phyloP scores from a whole-genome alignment of 2,329 filamentous ascomycete genomes.

The Exserohilum rostratum region DNA sequence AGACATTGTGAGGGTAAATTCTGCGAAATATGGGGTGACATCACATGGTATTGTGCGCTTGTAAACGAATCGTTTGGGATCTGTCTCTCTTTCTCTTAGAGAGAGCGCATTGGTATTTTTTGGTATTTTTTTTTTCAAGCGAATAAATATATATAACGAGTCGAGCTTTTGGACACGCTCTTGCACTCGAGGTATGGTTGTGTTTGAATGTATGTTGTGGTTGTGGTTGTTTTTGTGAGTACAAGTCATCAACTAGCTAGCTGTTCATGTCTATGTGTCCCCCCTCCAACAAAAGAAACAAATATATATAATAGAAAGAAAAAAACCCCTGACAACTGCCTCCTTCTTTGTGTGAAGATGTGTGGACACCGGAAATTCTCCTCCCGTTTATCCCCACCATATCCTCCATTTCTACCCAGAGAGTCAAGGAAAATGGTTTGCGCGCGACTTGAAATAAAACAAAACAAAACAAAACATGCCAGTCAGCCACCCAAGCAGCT shows the following conservation, averaged over 20 bases:
- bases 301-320: neutral
- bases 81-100: no score
- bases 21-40: neutral
- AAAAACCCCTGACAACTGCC: neutral
- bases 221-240: no score
- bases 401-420: neutral
- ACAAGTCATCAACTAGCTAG: neutral
- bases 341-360: neutral
- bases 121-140: no score
- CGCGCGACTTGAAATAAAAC: neutral
- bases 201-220: no score
- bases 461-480: neutral
- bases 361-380: neutral
- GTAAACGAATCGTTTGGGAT: no score
- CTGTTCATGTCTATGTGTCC: constrained; percentile 2
- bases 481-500: neutral
- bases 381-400: neutral
- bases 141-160: no score
- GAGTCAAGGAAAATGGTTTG: neutral
- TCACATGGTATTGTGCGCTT: neutral
- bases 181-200: no score
- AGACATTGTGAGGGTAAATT: neutral
- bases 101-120: no score
- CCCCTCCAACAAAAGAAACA: neutral
- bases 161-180: no score